Evolutionary conservation across 139 green algal species (phyloP).

Genomic region (Spirogloea muscicola): DNA sequence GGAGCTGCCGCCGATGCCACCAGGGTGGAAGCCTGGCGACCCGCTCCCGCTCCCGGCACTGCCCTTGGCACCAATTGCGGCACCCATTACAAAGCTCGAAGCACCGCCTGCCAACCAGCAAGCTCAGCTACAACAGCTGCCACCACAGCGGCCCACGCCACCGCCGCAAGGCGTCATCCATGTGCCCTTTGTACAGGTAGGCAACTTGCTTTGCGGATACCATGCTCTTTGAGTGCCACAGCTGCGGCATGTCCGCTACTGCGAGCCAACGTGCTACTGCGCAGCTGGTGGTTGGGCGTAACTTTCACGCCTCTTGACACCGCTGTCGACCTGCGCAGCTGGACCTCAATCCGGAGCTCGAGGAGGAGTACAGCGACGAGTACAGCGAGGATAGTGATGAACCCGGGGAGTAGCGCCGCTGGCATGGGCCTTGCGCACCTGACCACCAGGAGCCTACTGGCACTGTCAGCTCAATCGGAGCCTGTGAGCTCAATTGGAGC

Average conservation of each 20-base stretch:
- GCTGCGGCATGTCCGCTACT: no score
- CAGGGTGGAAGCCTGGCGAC: background rate
- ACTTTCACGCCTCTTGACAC: no score
- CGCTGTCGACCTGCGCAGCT: no score
- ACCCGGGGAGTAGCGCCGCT: background rate
- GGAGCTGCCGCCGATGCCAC: slow-evolving; percentile 1
- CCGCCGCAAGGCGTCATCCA: background rate
- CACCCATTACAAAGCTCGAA: background rate
- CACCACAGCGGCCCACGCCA: background rate
- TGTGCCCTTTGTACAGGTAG: background rate
- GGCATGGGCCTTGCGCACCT: background rate
- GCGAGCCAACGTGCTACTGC: no score
- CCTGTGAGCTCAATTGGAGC: no score
- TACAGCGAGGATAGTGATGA: background rate
- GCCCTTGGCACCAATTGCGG: background rate
- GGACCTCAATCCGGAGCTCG: slow-evolving; percentile 16
- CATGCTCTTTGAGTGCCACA: background rate
- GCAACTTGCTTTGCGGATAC: background rate
- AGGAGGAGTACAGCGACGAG: slow-evolving; percentile 18
- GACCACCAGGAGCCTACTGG: background rate
- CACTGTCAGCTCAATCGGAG: no score
- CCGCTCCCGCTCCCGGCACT: background rate
- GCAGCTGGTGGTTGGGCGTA: no score
- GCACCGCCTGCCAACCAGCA: background rate
- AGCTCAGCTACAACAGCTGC: background rate